Percentiles rank a stretch among this genome's conserved stretches.
Evolutionary conservation across 1,284 basidiomycete genomes (phyloP).

Genomic region (Cutaneotrichosporon curvatum): DNA sequence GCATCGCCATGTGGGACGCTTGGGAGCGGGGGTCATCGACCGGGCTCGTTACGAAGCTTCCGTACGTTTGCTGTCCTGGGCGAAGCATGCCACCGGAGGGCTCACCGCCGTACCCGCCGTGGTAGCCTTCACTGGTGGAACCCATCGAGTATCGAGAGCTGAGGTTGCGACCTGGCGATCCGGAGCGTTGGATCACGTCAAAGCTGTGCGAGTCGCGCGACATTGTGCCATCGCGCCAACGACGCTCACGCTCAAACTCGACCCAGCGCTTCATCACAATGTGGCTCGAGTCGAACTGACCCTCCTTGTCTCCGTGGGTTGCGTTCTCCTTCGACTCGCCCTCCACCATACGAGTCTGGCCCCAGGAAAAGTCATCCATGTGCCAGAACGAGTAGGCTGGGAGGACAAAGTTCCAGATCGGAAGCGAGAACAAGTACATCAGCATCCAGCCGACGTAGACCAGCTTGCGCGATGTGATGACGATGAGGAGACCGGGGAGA

Average conservation of each 20-base stretch:
- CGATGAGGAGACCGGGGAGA: constrained; percentile 88
- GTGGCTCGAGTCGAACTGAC: constrained; percentile 89
- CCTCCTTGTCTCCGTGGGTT: constrained; percentile 80
- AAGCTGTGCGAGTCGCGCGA: constrained; percentile 63
- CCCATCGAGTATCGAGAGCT: constrained; percentile 63
- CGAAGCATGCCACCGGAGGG: constrained; percentile 32
- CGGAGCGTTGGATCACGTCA: constrained; percentile 37
- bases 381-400: constrained; percentile 97
- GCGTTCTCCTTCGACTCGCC: constrained; percentile 58
- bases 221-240: constrained; percentile 80
- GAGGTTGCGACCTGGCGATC: constrained; percentile 45
- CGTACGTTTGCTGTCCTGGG: constrained; percentile 28
- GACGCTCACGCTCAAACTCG: constrained; percentile 92
- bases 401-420: constrained; percentile 91
- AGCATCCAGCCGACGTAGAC: constrained; percentile 97
- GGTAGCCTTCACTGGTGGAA: constrained; percentile 65
- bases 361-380: constrained; percentile 99
- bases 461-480: constrained; percentile 87
- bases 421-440: constrained; percentile 84
- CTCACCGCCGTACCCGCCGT: constrained; percentile 42
- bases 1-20: constrained; percentile 3
- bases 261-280: constrained; percentile 99
- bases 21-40: constrained; percentile 48
- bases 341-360: constrained; percentile 81
- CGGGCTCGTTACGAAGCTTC: constrained; percentile 59